Conservation (phyloP, 169 alveolate genomes). For the Plasmodium blacklocki region DNA sequence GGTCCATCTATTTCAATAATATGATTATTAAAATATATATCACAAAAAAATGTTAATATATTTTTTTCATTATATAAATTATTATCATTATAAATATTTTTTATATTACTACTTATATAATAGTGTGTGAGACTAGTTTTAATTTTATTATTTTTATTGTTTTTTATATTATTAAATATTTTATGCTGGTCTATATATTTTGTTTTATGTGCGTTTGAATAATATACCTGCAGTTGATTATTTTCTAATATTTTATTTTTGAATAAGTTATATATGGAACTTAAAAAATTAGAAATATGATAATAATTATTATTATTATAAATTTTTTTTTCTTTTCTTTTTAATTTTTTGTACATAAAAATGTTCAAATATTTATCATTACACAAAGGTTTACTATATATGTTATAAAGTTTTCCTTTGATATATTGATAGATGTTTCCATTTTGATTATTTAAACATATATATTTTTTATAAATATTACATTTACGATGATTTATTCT, state of each 20-base stretch:
- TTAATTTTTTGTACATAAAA: slow-evolving; percentile 1
- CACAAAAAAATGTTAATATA: slow-evolving; percentile 71
- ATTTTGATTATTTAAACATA: too few species aligned
- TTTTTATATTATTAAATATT: slow-evolving; percentile 54
- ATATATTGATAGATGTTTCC: too few species aligned
- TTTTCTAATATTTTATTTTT: slow-evolving; percentile 2
- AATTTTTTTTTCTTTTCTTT: background rate
- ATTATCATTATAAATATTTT: slow-evolving; percentile 17
- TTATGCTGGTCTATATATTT: slow-evolving; percentile 29
- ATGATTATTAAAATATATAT: slow-evolving; percentile 71
- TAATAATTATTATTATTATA: too few species aligned
- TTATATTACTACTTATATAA: slow-evolving; percentile 67
- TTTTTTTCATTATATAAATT: slow-evolving; percentile 66
- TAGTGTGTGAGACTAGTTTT: slow-evolving; percentile 75
- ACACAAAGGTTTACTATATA: too few species aligned
- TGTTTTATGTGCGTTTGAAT: background rate
- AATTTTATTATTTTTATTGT: slow-evolving; percentile 69
- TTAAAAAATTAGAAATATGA: slow-evolving; percentile 2
- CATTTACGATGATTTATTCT: background rate
- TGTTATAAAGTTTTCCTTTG: too few species aligned
- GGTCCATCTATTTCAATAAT: slow-evolving; percentile 76
- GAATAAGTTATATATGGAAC: slow-evolving; percentile 10
- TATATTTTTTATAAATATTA: too few species aligned
- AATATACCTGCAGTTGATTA: slow-evolving; percentile 1
- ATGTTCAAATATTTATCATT: background rate